Base-by-base conservation (phyloP, 345 rosid genomes). In the Arabidopsis suecica region DNA sequence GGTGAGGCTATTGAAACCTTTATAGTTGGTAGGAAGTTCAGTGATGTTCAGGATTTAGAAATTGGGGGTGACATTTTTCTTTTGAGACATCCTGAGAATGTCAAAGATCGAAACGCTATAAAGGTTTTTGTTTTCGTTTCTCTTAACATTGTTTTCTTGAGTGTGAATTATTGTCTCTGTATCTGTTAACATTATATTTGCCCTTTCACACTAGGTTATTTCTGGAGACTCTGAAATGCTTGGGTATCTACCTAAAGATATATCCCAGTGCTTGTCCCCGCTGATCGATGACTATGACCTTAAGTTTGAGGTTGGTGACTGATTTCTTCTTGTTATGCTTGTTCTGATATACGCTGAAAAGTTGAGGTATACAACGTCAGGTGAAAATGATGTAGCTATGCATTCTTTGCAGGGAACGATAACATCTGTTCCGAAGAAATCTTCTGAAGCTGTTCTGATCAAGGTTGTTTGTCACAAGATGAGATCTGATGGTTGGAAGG, bases 1-100 rank as follows among this genome's bases (percentile, higher is more conserved):
- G 86, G 72, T 73, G 73, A 68, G 50, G 51, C 68, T 78, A 84
- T 91, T 79, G 82, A 84, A 3, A 90, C 98, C 23, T 86, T 83
- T 79, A 90, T 90, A 51, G 97, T 94, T 69, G 97, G 98, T n/a
- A 88, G 95, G 68, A 86, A 82, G 83, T 94, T 84, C 68, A 85
- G 96, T 77, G 85, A 78, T 63, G 83, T 81, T 85, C 86, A 76
- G 71, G 85, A 74, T 42, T 59, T 94, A 68, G 80, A 65, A 42
- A 59, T 64, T 71, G 96, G 88, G 45, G 81, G 62, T 3, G 76
- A 22, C 28, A 73, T 90, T 59, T 82, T 59, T 76, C 96, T 94
- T 70, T 54, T 71, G 76, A 88, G 95, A 81, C 93, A 94, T 53
- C 92, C 90, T 44, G 77, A 86, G 72, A 91, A 94, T 68, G 57